Evolutionary conservation across 2,329 filamentous ascomycete species (phyloP).

Genomic region (Phoma herbarum): DNA sequence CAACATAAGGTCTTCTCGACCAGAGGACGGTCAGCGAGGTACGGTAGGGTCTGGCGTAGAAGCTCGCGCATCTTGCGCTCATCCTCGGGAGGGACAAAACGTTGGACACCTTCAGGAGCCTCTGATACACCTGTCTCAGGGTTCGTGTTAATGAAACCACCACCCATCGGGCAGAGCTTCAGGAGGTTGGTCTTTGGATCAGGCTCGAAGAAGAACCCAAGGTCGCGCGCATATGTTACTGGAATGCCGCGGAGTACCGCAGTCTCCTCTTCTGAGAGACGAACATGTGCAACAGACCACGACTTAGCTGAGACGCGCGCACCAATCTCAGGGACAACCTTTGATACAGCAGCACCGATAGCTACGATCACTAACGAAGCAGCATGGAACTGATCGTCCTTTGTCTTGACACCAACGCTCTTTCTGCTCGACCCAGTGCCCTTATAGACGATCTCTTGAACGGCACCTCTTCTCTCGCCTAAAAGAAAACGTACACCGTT

Average conservation of each 20-base stretch:
- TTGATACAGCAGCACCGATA: constrained; percentile 60
- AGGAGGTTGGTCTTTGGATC: constrained; percentile 66
- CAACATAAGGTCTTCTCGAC: constrained; percentile 68
- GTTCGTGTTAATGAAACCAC: constrained; percentile 64
- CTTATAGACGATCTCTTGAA: constrained; percentile 54
- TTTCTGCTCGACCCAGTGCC: constrained; percentile 30
- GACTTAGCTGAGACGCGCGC: constrained; percentile 63
- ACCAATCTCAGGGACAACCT: constrained; percentile 60
- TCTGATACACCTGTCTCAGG: constrained; percentile 51
- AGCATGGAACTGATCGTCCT: constrained; percentile 50
- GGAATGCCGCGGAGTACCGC: constrained; percentile 65
- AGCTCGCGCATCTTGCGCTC: constrained; percentile 62
- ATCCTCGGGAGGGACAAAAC: constrained; percentile 63
- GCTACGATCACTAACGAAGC: constrained; percentile 60
- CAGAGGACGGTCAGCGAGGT: constrained; percentile 64
- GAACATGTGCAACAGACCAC: constrained; percentile 68
- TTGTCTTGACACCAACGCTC: constrained; percentile 50
- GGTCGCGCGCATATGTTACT: constrained; percentile 67
- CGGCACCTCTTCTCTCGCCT: constrained; percentile 52
- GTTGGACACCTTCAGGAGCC: constrained; percentile 49
- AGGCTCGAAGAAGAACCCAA: constrained; percentile 73
- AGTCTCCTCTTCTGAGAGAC: constrained; percentile 64
- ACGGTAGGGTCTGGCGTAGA: constrained; percentile 62
- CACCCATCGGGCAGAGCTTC: constrained; percentile 68
- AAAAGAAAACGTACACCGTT: constrained; percentile 57